Base-by-base conservation (phyloP, 768 basidiomycete species). In the Cystofilobasidium bisporidii region DNA sequence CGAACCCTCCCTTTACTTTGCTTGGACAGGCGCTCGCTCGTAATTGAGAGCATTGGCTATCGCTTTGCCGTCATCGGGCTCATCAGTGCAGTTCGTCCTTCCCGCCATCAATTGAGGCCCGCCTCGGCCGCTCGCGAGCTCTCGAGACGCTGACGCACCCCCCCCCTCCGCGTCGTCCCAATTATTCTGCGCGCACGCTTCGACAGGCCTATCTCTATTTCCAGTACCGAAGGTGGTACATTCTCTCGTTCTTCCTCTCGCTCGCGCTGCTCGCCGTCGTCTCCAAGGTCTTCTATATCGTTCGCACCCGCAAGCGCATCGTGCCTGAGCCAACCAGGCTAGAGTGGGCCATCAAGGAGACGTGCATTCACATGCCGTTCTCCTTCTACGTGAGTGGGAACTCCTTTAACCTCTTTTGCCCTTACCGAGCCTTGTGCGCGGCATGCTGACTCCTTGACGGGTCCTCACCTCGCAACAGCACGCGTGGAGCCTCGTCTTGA, bases 21-120 rank as follows among this genome's bases (percentile, higher is more conserved):
- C 58, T n/a, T 4, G 3, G 9, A 4, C 38, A 59, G 33, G 38
- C 59, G 38, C 38, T 61, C 60, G 2, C 55, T 85, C 75, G 84
- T 96, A 71, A 81, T 97, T 67, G 90, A 96, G 72, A 89, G 87
- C 59, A 83, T 99, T 70, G 83, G 85, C 33, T 99, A 92, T 91
- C 83, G 91, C 60, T 89, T 98, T 79, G 87, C 90, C 12, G 81
- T 97, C 64, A 84, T 98, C 63, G 89, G 83, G 53, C 73, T 94
- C 61, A 82, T 97, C 71, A 97, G 93, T 77, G 82, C 88, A 66
- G 83, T 92, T 18, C 50, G 66, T 62, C 30, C 30, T n/a, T n/a
- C 2, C 79, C 94, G n/a, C 90, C 79, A 72, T 71, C 22, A 24
- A 22, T 20, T 26, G 32, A 18, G 8, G 12, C 20, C n/a, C 18